Evolutionary conservation across 208 protist genomes (phyloP).

Genomic region (Wallacemonas collosoma): DNA sequence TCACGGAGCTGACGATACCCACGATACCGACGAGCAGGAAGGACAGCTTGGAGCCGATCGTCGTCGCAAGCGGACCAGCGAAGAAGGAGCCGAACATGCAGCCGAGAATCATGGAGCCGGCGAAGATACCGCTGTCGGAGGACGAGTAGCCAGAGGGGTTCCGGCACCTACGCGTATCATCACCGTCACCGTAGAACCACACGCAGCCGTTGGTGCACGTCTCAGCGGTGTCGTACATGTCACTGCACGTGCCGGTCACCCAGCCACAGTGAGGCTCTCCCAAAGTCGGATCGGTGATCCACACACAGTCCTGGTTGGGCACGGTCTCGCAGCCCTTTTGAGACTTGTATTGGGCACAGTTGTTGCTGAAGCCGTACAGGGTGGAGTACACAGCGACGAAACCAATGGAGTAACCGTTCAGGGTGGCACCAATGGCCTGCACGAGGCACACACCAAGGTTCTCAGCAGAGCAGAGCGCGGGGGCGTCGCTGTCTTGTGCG

Average conservation of each 20-base stretch:
- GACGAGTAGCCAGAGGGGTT: conserved; percentile 59
- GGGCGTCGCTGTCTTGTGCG: too few relatives aligned
- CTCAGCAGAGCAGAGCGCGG: background rate
- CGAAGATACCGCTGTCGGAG: conserved; percentile 75
- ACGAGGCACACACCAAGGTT: conserved; percentile 23
- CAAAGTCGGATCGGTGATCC: conserved; percentile 20
- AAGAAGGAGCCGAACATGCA: conserved; percentile 79
- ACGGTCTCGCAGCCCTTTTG: conserved; percentile 41
- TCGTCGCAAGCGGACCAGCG: conserved; percentile 39
- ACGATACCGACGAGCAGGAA: conserved; percentile 67
- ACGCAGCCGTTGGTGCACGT: conserved; percentile 26
- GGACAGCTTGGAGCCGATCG: conserved; percentile 53
- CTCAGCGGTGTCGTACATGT: too few relatives aligned
- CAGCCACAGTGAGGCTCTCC: conserved; percentile 34
- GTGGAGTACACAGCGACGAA: conserved; percentile 75
- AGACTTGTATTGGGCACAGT: conserved; percentile 50
- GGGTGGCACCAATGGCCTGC: conserved; percentile 30
- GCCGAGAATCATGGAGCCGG: conserved; percentile 81
- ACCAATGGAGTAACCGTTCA: conserved; percentile 66
- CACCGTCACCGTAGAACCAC: conserved; percentile 48
- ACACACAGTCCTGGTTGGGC: conserved; percentile 57
- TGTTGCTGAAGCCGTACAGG: conserved; percentile 56
- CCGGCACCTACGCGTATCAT: conserved; percentile 26
- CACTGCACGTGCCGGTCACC: conserved; percentile 32
- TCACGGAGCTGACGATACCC: conserved; percentile 47